Evolutionary conservation across 2,329 filamentous ascomycete genomes (phyloP), one percentile per base, ranked within the genome.

Genomic region (Sclerotinia sclerotiorum): DNA sequence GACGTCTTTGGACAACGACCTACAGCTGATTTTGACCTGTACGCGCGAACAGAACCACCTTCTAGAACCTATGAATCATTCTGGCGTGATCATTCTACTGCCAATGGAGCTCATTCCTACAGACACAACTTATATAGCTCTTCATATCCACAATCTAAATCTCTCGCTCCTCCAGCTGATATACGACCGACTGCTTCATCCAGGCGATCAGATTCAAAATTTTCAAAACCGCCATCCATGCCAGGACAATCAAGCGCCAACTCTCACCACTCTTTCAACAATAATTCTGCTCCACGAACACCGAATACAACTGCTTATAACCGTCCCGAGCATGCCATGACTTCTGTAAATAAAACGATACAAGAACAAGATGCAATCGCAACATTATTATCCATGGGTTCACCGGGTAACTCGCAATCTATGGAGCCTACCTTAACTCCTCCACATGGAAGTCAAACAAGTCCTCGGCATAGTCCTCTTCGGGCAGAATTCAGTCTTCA

Each of bases 331-430:
- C 71, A 70, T 52, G 44, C 58, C 5, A 88, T 88, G 70, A 91
- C 90, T 42, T 88, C 77, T 35, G 72, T 89, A 0, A 89, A 88
- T 68, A 89, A 91, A 71, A 88, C 87, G 29, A 81, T 86, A 11
- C 86, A 90, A 64, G 92, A 95, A 76, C 90, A 93, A 75, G 92
- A 94, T 74, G 92, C 92, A 7, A 88, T 94, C 58, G 91, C 94
- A 76, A 90, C 90, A 0, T 80, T 95, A 32, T 82, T 94, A 35
- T 93, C 94, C 75, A 90, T 95, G 87, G 93, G 91, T 75, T 92
- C 89, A 71, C 90, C 90, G 0, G 89, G 89, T 21, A 91, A 92
- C 77, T 90, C 89, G 56, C 82, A 85, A 54, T 88, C 87, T 70
- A 79, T 89, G 73, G 86, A 86, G 71, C 85, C 85, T 69, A 76